Evolutionary conservation across 2,329 filamentous ascomycete genomes (phyloP), one percentile per base, ranked within the genome.

Genomic region (Aspergillus pseudoterreus): DNA sequence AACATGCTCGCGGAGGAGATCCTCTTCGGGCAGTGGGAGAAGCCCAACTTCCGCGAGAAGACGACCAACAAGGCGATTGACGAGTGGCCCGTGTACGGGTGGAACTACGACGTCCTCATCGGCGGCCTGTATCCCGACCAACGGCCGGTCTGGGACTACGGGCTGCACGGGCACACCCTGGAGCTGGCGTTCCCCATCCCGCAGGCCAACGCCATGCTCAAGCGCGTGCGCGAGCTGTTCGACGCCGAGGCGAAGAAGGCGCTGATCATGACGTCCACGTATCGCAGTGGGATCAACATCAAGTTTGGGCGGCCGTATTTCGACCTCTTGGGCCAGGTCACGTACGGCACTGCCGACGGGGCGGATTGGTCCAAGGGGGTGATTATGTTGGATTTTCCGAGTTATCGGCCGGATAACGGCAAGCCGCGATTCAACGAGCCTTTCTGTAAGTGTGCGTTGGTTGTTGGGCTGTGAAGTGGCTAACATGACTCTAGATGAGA

Each of bases 31-130:
- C 49, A 43, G 15, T 54, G 52, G 52, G 45, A 51, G 38, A 21
- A 50, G 22, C 52, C 52, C 35, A 54, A 54, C 36, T 54, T 54
- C 42, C 49, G 52, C 14, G 52, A 54, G 14, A 54, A 54, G 35
- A 54, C 52, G 4, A 54, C 52, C 24, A 54, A 54, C 42, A 12
- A 49, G 15, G 52, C 19, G 2, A 51, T 54, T 30, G 19, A 10
- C 27, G 30, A 45, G 11, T 54, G 52, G 52, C 52, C 52, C 3
- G 52, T 54, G 14, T 55, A 55, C 38, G 49, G 53, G 12, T 55
- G 53, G 53, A 52, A 52, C 49, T 55, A 52, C 24, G 53, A 55
- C 27, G 53, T 52, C 9, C 50, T 55, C 11, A 55, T 55, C 21
- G 49, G 53, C 1, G 53, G 53, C 1, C 32, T 52, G 8, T 55